phyloP scores from a whole-genome alignment of 108 stramenopile genomes.

The Skeletonema tropicum region DNA sequence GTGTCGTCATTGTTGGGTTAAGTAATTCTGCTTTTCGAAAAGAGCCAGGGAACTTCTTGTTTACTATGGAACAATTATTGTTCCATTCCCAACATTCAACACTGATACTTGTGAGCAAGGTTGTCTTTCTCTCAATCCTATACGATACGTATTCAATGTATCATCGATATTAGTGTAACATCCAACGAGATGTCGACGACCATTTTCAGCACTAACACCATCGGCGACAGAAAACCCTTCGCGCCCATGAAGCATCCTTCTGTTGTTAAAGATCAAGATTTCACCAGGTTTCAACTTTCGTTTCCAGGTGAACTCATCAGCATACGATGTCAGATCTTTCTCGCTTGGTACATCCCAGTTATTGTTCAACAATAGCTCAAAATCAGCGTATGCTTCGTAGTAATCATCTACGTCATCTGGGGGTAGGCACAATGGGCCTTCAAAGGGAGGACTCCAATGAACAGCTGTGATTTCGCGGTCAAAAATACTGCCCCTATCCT shows the following conservation, averaged over 20 bases:
- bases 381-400: constrained; percentile 68
- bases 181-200: constrained; percentile 75
- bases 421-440: constrained; percentile 65
- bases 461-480: constrained; percentile 66
- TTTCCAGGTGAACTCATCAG: constrained; percentile 71
- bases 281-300: constrained; percentile 56
- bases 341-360: not conserved
- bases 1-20: no score
- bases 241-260: constrained; percentile 82
- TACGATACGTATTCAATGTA: constrained; percentile 66
- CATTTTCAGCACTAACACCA: constrained; percentile 27
- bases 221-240: constrained; percentile 46
- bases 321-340: constrained; percentile 48
- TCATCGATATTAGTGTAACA: constrained; percentile 82
- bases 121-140: constrained; percentile 39
- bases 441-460: constrained; percentile 84
- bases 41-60: no score
- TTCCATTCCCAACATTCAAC: constrained; percentile 55
- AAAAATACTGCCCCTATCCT: constrained; percentile 17
- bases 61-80: constrained; percentile 21
- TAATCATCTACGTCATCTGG: constrained; percentile 56
- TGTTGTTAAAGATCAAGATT: constrained; percentile 80
- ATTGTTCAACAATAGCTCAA: constrained; percentile 63
- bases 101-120: not conserved
- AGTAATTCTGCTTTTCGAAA: no score